Evolutionary conservation across 75 land plant species (phyloP), one percentile per base, ranked within the genome.

Genomic region (Cryptomeria japonica): DNA sequence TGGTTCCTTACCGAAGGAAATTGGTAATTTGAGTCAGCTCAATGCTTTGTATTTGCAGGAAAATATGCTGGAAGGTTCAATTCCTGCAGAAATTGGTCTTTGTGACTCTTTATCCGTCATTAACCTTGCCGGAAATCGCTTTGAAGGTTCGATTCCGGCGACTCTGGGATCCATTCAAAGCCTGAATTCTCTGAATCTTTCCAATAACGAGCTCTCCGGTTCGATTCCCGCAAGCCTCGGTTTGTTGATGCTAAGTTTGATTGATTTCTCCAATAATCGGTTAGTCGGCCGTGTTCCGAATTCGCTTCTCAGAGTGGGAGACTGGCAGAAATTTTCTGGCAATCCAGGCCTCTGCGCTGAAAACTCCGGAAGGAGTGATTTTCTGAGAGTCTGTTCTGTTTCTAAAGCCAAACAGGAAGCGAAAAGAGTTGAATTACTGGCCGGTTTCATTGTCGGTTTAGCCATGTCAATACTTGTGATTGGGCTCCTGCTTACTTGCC

Each of bases 271-370:
- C 15, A 46, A 87, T 15, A 97, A 97, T 84, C 83, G 87, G 8
- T 88, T 97, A n/a, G 90, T 91, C 7, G 99, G 99, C 34, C 88
- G 37, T 14, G 84, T 98, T 80, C 97, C 99, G 13, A 72, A 87
- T 34, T 76, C 87, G 77, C 91, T 97, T 80, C 80, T 90, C 41
- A 86, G 89, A 28, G 86, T 92, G 46, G 92, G 94, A 95, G 80
- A 44, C 90, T 34, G 88, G 91, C 28, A 86, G 89, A 85, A 93
- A 95, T 94, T 97, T 51, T 46, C 86, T 1, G 94, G 90, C 34
- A 97, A 97, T 85, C 49, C 91, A n/a, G 90, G 90, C 9, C 95
- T 97, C 51, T 94, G 96, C 86, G 88, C 95, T 14, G 93, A 93
- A 79, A 37, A 14, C 8, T 39, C 41, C 82, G 18, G 39, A 7